Evolutionary conservation across 371 early-diverging fungal species (phyloP).

Genomic region (Mortierella polycephala): DNA sequence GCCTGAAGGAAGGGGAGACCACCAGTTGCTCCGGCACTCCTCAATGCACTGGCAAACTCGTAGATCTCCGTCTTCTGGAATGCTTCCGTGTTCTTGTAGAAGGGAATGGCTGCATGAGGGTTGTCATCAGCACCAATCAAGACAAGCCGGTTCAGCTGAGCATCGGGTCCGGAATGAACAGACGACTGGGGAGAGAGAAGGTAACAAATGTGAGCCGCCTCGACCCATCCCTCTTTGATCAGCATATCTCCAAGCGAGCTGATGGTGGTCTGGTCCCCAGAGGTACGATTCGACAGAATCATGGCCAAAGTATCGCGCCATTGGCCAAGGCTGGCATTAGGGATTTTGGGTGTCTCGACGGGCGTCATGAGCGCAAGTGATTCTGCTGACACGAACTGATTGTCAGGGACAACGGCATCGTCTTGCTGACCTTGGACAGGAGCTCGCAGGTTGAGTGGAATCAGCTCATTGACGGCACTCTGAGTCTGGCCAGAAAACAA

Average conservation of each 20-base stretch:
- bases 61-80: slow-evolving; percentile 81
- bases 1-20: slow-evolving; percentile 88
- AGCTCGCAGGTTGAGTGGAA: slow-evolving; percentile 11
- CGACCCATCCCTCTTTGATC: slow-evolving; percentile 63
- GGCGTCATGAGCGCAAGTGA: slow-evolving; percentile 28
- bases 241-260: slow-evolving; percentile 84
- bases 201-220: slow-evolving; percentile 90
- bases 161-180: slow-evolving; percentile 69
- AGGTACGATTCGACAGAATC: slow-evolving; percentile 87
- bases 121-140: slow-evolving; percentile 68
- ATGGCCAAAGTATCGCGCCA: slow-evolving; percentile 81
- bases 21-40: slow-evolving; percentile 60
- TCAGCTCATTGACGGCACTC: slow-evolving; percentile 52
- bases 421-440: slow-evolving; percentile 3
- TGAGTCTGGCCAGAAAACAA: slow-evolving; percentile 79
- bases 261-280: slow-evolving; percentile 78
- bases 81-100: slow-evolving; percentile 61
- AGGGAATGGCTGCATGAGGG: slow-evolving; percentile 34
- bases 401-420: slow-evolving; percentile 13
- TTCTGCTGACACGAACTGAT: slow-evolving; percentile 32
- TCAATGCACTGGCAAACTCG: slow-evolving; percentile 78
- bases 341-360: slow-evolving; percentile 22
- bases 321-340: slow-evolving; percentile 57
- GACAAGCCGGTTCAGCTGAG: slow-evolving; percentile 64
- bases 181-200: slow-evolving; percentile 70